These are phyloP conservation scores for Jatropha curcas DNA, from an alignment of 345 rosid genomes.

Conservation along the genomic window DNA sequence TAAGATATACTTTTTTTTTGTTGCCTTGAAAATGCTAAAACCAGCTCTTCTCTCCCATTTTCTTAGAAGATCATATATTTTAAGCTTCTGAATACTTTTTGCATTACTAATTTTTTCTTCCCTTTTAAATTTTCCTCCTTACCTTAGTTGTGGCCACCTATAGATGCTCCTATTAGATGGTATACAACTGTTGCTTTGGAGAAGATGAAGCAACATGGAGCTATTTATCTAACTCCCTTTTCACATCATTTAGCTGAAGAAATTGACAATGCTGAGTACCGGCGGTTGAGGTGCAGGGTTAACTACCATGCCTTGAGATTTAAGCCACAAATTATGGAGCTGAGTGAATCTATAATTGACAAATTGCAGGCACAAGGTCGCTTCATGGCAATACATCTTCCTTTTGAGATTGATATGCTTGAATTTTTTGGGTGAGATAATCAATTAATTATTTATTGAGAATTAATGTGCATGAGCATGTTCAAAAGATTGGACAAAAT, in stretches of 20 bases:
- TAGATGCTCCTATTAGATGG: constrained; percentile 97
- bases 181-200: constrained; percentile 73
- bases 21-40: too few species aligned
- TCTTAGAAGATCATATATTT: background rate
- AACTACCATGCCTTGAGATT: constrained; percentile 96
- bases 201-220: constrained; percentile 92
- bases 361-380: constrained; percentile 95
- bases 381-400: constrained; percentile 99
- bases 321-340: constrained; percentile 89
- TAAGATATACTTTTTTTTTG: too few species aligned
- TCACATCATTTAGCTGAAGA: constrained; percentile 98
- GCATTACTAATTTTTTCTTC: background rate
- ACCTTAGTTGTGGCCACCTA: constrained; percentile 73
- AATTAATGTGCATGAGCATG: constrained; percentile 5
- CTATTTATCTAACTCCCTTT: constrained; percentile 94
- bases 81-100: background rate
- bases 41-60: too few species aligned
- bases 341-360: constrained; percentile 89
- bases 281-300: constrained; percentile 95
- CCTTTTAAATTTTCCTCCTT: constrained; percentile 1
- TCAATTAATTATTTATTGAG: background rate
- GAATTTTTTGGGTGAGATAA: constrained; percentile 90
- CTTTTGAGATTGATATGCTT: constrained; percentile 99
- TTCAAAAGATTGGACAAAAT: background rate
- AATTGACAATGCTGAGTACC: constrained; percentile 85